These are phyloP conservation scores for Arxiozyma heterogenica DNA, from an alignment of 1,139 yeast genomes.

Conservation along the genomic window DNA sequence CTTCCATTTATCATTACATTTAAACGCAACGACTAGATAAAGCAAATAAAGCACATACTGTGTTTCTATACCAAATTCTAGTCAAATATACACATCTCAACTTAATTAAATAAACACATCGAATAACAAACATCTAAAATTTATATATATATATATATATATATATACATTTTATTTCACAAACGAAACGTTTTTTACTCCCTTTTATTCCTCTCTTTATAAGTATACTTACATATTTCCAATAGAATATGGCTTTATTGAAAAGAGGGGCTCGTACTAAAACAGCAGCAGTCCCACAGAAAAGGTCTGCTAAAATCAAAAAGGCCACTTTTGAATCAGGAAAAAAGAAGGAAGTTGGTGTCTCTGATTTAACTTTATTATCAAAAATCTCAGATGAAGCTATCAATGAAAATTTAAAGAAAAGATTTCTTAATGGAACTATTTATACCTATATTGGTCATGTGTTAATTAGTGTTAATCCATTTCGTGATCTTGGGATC, in stretches of 20 bases:
- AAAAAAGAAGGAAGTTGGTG: constrained; percentile 95
- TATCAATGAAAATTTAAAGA: constrained; percentile 83
- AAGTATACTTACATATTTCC: background rate
- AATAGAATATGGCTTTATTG: constrained; percentile 55
- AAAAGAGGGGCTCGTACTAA: constrained; percentile 65
- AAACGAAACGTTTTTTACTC: background rate
- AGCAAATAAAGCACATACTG: too few species aligned
- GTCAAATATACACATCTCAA: background rate
- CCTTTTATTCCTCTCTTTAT: background rate
- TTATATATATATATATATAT: too few species aligned
- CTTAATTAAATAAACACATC: background rate
- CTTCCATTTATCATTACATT: too few species aligned
- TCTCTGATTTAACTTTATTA: constrained; percentile 82
- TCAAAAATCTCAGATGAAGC: constrained; percentile 86
- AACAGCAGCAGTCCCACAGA: constrained; percentile 42
- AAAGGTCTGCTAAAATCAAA: constrained; percentile 51
- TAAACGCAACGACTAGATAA: background rate
- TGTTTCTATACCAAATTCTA: background rate
- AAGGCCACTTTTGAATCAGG: constrained; percentile 87
- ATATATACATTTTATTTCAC: too few species aligned
- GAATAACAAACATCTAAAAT: too few species aligned
- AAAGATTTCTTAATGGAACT: constrained; percentile 79
- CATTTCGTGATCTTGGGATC: constrained; percentile 91
- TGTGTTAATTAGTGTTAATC: constrained; percentile 90
- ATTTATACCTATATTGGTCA: constrained; percentile 87